Evolutionary conservation across 176 grass and related monocot species (phyloP).

Genomic region (Saccharum officinarum): DNA sequence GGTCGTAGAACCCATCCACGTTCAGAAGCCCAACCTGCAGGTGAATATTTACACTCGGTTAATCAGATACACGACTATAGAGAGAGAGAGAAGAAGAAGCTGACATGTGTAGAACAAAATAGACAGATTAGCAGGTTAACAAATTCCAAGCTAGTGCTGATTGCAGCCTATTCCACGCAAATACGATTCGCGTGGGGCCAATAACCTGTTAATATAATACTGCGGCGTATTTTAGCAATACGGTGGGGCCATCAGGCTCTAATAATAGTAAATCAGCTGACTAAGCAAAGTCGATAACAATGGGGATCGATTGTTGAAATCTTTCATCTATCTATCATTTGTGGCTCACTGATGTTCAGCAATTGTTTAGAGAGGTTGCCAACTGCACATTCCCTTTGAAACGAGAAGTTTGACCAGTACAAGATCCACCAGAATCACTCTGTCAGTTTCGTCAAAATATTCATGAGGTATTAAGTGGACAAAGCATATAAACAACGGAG

Average conservation of each 20-base stretch:
- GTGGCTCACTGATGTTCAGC: no score
- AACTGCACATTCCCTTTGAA: conserved; percentile 43
- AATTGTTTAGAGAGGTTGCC: conserved; percentile 35
- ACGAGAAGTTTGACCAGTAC: conserved; percentile 31
- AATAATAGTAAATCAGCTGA: conserved; percentile 16
- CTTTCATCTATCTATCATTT: conserved; percentile 1
- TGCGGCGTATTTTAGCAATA: not conserved
- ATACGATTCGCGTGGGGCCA: not conserved
- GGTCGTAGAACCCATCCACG: conserved; percentile 90
- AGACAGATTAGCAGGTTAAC: not conserved
- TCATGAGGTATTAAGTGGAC: conserved; percentile 25
- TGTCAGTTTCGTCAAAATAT: conserved; percentile 44
- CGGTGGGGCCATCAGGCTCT: conserved; percentile 5
- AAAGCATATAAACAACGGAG: conserved; percentile 45
- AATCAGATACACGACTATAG: not conserved
- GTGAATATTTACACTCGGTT: conserved; percentile 7
- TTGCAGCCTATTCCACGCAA: not conserved
- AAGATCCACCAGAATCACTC: conserved; percentile 44
- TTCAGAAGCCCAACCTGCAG: conserved; percentile 85
- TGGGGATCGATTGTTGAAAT: conserved; percentile 10
- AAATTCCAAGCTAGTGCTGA: not conserved
- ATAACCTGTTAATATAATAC: conserved; percentile 14
- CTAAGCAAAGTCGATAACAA: not conserved
- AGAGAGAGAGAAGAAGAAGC: not conserved
- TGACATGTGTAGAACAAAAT: not conserved